Evolutionary conservation across 2,329 filamentous ascomycete species (phyloP).

Genomic region (Penicillium corylophilum): DNA sequence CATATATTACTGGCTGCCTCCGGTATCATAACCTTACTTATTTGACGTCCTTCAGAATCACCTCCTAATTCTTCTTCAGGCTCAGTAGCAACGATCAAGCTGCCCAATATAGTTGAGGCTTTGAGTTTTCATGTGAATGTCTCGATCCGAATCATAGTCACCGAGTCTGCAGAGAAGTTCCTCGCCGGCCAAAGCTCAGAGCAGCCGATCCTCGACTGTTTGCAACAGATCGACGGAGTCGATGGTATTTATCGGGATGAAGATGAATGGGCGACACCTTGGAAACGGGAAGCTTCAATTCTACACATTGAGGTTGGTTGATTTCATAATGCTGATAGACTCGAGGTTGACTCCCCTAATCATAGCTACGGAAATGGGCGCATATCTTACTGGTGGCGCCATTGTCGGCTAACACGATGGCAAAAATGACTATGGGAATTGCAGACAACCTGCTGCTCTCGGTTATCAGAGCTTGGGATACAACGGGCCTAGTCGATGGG

Average conservation of each 20-base stretch:
- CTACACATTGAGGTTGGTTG: constrained; percentile 71
- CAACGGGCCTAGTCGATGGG: constrained; percentile 59
- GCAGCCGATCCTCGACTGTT: constrained; percentile 65
- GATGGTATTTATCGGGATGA: constrained; percentile 78
- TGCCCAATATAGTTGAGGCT: constrained; percentile 61
- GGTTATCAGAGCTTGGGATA: constrained; percentile 86
- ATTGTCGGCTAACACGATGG: constrained; percentile 78
- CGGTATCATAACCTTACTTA: constrained; percentile 37
- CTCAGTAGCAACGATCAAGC: constrained; percentile 73
- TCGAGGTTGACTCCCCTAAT: not conserved
- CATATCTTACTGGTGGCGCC: constrained; percentile 78
- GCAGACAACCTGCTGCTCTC: constrained; percentile 72
- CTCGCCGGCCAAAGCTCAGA: constrained; percentile 72
- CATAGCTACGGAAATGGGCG: constrained; percentile 70
- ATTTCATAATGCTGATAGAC: not conserved
- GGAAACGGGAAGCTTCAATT: constrained; percentile 75
- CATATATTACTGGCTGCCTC: constrained; percentile 60
- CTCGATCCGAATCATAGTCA: constrained; percentile 83
- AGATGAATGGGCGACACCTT: constrained; percentile 80
- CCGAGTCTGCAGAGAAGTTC: constrained; percentile 70
- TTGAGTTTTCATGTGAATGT: constrained; percentile 51
- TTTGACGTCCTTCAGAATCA: not conserved
- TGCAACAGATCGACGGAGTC: constrained; percentile 66
- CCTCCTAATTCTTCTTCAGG: not conserved
- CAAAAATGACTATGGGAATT: constrained; percentile 76